These are phyloP conservation scores for Clathrus columnatus DNA, from an alignment of 768 basidiomycete species.

Conservation along the genomic window DNA sequence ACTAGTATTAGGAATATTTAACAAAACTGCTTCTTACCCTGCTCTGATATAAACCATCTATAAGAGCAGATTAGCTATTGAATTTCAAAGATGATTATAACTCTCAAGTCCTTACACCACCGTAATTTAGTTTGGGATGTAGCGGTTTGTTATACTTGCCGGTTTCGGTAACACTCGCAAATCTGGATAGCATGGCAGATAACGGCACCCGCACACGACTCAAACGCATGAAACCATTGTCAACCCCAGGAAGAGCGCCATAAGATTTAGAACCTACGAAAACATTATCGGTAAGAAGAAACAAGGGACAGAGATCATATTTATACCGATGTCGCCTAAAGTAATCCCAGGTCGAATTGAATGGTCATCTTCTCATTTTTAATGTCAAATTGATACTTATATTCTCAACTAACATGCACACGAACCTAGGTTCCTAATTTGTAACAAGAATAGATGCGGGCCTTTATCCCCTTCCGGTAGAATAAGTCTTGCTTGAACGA, in stretches of 20 bases:
- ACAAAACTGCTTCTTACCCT: slow-evolving; percentile 31
- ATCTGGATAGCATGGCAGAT: slow-evolving; percentile 66
- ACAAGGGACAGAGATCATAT: not conserved
- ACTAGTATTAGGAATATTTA: not conserved
- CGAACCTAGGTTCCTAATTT: slow-evolving; percentile 53
- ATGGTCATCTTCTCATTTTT: slow-evolving; percentile 41
- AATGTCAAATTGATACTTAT: no score
- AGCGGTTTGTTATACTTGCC: slow-evolving; percentile 58
- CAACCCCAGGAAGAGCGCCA: slow-evolving; percentile 38
- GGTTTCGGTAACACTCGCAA: slow-evolving; percentile 57
- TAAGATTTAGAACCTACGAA: slow-evolving; percentile 49
- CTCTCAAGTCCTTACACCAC: slow-evolving; percentile 43
- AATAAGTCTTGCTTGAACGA: slow-evolving; percentile 68
- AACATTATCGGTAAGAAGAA: not conserved
- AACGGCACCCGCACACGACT: slow-evolving; percentile 58
- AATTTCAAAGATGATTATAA: not conserved
- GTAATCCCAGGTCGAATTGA: slow-evolving; percentile 48
- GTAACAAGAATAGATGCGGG: slow-evolving; percentile 69
- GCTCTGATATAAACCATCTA: slow-evolving; percentile 73
- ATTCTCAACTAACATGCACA: not conserved
- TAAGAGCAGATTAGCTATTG: not conserved
- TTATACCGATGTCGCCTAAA: slow-evolving; percentile 62
- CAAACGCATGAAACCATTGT: slow-evolving; percentile 65
- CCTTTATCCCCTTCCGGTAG: slow-evolving; percentile 55
- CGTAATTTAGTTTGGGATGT: slow-evolving; percentile 68